Evolutionary conservation across 1,139 yeast genomes (phyloP), one percentile per base, ranked within the genome.

Genomic region (Pichia sp.): DNA sequence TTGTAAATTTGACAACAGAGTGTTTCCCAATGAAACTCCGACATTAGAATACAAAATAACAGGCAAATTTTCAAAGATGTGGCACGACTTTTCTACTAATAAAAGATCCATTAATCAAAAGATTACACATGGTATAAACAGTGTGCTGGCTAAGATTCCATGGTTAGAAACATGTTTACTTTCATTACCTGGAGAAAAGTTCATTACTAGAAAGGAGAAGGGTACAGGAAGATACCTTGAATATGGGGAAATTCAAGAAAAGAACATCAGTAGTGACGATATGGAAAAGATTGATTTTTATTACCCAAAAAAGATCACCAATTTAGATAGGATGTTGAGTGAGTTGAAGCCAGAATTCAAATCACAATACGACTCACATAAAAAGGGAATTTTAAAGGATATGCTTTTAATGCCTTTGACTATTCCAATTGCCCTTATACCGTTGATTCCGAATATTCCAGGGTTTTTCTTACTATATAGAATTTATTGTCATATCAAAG

Each of bases 401-500:
- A 73, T 77, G 0, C 53, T 82, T 32, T 81, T 81, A 2, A 65
- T 92, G 3, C 97, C 97, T 1, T 53, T 90, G 39, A 79, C 95
- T 0, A 58, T 87, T 6, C 98, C 98, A 1, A 64, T 88, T 44
- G 88, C 87, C 0, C 58, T 88, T 40, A 59, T 92, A 0, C 98
- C 98, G 0, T 71, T 90, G n/a, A 62, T 90, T 2, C 98, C 98
- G 26, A 92, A 92, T 55, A 76, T 92, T n/a, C 98, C 98, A 0
- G 97, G 97, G 0, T 83, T 92, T 56, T 92, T 88, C 59, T 64
- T 90, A 39, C 71, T 85, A 5, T 92, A 84, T 62, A 72, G 98
- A 52, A 72, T 85, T 26, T 92, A 87, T 66, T 86, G 96, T 58
- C 86, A 90, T 61, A 71, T 80, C 58, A 85, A 84, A 58, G 96